Conservation (phyloP, 2,329 filamentous ascomycete genomes). For the Penicillium vulpinum region DNA sequence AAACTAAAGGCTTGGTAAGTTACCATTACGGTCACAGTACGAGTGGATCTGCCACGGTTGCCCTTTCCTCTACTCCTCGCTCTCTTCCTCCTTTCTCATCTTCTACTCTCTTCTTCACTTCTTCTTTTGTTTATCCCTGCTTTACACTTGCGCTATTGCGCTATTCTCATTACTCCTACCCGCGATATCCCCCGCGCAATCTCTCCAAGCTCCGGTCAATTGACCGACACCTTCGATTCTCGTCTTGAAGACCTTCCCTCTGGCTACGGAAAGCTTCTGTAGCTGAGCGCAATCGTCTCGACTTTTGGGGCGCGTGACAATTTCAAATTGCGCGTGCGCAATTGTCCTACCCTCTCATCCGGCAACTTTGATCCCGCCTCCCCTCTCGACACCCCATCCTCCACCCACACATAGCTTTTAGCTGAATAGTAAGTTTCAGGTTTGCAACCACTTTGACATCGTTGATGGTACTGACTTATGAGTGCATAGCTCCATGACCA, state of each 20-base stretch:
- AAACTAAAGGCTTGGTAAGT: slow-evolving; percentile 7
- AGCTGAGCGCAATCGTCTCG: slow-evolving; percentile 1
- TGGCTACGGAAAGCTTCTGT: neutral
- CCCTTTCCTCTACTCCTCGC: slow-evolving; percentile 18
- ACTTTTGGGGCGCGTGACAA: neutral
- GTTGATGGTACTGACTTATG: slow-evolving; percentile 10
- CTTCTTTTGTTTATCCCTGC: slow-evolving; percentile 2
- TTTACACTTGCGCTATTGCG: slow-evolving; percentile 11
- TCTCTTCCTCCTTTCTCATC: slow-evolving; percentile 19
- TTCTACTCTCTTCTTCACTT: slow-evolving; percentile 16
- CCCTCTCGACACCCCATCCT: neutral
- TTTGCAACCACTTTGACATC: neutral
- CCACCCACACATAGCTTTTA: neutral
- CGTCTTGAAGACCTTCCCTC: slow-evolving; percentile 2
- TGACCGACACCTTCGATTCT: slow-evolving; percentile 3
- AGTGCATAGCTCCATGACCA: slow-evolving; percentile 30
- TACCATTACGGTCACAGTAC: slow-evolving; percentile 16
- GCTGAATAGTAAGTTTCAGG: slow-evolving; percentile 9
- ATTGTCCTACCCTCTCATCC: neutral
- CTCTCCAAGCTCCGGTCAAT: slow-evolving; percentile 10
- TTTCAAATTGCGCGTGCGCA: slow-evolving; percentile 1
- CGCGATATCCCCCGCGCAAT: neutral
- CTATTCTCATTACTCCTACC: neutral
- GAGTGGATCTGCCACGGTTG: slow-evolving; percentile 23
- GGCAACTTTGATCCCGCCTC: neutral